These are phyloP conservation scores for Macrotyloma uniflorum DNA, from an alignment of 306 rosid species.

Conservation along the genomic window DNA sequence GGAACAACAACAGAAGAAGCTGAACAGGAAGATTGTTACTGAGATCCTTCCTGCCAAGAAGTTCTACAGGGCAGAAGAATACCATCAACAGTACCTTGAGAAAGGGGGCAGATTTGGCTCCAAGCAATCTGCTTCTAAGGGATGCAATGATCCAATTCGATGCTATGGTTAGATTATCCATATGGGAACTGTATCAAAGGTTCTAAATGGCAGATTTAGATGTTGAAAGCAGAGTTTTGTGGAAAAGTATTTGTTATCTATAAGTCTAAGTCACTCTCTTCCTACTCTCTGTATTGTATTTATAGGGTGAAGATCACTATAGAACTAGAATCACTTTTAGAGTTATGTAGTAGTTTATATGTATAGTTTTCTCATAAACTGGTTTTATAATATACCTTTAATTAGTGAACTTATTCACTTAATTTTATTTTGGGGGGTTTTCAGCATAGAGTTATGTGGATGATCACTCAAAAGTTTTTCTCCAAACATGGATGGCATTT, in stretches of 20 bases:
- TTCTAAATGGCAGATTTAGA: constrained; percentile 2
- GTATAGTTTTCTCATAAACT: constrained; percentile 10
- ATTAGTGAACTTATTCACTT: neutral
- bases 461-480: neutral
- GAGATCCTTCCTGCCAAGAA: constrained; percentile 91
- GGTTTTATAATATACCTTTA: neutral
- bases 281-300: constrained; percentile 2
- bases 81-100: constrained; percentile 93
- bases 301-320: constrained; percentile 17
- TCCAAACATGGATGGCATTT: no score
- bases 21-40: constrained; percentile 74
- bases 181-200: neutral
- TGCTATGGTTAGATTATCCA: constrained; percentile 72
- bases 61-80: constrained; percentile 89
- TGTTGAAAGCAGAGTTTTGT: constrained; percentile 18
- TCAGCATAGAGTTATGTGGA: neutral
- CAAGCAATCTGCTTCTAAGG: constrained; percentile 76
- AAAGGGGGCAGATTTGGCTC: constrained; percentile 92
- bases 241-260: constrained; percentile 23
- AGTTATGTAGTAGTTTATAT: neutral
- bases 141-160: constrained; percentile 89
- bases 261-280: neutral
- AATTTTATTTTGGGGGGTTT: neutral
- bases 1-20: constrained; percentile 60
- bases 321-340: constrained; percentile 8